Base-by-base conservation (phyloP, 306 rosid genomes). In the Cucumis hystrix region DNA sequence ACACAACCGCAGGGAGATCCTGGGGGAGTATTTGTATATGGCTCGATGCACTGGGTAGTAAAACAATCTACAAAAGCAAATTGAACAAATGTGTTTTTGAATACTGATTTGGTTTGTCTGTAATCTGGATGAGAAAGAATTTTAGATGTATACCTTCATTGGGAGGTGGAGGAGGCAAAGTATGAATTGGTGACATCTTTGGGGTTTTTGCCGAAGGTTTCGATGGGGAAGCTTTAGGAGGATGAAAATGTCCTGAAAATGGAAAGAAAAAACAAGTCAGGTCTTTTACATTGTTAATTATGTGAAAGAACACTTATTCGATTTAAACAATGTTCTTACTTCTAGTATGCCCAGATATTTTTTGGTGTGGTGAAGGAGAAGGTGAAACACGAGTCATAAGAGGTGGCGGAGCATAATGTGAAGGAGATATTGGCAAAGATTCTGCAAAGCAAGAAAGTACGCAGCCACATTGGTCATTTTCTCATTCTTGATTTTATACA, bases 141-240 rank as follows among this genome's bases (percentile, higher is more conserved):
- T 71, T 37, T 6, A 55, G 43, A 62, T 75, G 68, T 81, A 23
- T 84, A 91, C 99, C 97, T 86, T 84, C 89, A 91, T 90, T 92
- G 18, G 97, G 99, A 83, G 98, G 98, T 63, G 98, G 98, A 63
- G 97, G 97, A 62, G 98, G 98, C 70, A 95, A 80, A 21, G 89
- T 88, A 60, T 81, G 89, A 64, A 86, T 66, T 25, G 65, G 91
- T 73, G 97, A 82, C 62, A 45, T 83, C 86, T 86, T 85, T 9
- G 90, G 93, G 57, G 77, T 85, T 83, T 78, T 75, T 33, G 85
- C 60, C 30, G 81, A 60, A 79, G 91, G 82, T 57, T 61, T 80
- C 6, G 78, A 43, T 77, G 91, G 87, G 64, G 90, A 84, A 62
- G 58, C 73, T 74, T 82, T 74, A 7, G 92, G 89, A 77, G 94